Evolutionary conservation across 192 early-diverging fungal genomes (phyloP).

Genomic region (Umbelopsis sp.): DNA sequence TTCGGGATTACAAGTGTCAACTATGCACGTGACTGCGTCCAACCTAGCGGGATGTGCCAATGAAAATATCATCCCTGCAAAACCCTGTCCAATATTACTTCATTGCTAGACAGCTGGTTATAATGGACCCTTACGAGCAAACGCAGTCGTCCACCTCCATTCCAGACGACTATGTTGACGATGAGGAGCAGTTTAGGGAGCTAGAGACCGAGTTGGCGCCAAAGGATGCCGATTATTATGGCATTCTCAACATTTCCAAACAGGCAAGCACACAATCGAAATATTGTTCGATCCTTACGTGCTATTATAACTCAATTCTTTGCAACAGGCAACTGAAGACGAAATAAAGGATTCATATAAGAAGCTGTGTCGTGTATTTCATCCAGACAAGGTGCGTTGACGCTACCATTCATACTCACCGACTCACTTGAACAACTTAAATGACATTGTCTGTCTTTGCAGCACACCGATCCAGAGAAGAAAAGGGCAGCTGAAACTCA

Average conservation of each 20-base stretch:
- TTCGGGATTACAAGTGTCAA: background rate
- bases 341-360: constrained; percentile 78
- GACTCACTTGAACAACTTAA: background rate
- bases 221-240: constrained; percentile 60
- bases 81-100: background rate
- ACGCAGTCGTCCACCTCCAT: constrained; percentile 1
- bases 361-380: constrained; percentile 71
- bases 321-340: constrained; percentile 56
- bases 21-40: too few relatives aligned
- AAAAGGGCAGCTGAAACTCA: constrained; percentile 70
- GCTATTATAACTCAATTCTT: background rate
- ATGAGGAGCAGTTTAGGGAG: constrained; percentile 22
- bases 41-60: too few relatives aligned
- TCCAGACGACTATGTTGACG: constrained; percentile 23
- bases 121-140: constrained; percentile 41
- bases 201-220: constrained; percentile 42
- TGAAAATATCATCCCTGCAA: background rate
- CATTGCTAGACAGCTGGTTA: background rate
- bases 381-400: constrained; percentile 68
- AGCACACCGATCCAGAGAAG: constrained; percentile 58
- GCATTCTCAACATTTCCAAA: constrained; percentile 69
- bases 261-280: constrained; percentile 33
- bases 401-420: background rate
- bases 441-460: background rate
- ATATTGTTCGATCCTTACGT: background rate